Percentiles rank a stretch among this genome's conserved stretches.
phyloP scores from a whole-genome alignment of 1,284 basidiomycete species.

The Sporisorium reilianum region DNA sequence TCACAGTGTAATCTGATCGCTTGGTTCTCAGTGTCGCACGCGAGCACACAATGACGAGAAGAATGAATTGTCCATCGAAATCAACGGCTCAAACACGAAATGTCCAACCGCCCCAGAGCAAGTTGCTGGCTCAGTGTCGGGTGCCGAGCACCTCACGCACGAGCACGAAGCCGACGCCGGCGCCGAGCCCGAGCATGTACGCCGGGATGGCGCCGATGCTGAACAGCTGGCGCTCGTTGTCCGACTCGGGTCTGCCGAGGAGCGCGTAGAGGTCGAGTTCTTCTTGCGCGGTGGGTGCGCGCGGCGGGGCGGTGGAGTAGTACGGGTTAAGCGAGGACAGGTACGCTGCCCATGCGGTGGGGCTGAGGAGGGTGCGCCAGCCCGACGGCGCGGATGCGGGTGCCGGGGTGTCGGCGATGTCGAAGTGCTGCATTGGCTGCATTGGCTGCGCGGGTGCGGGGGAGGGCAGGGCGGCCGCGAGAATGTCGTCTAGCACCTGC shows the following conservation, averaged over 20 bases:
- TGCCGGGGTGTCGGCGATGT: not conserved
- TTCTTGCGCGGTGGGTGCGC: not conserved
- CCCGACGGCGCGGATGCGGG: not conserved
- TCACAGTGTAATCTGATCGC: not conserved
- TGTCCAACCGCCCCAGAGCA: not conserved
- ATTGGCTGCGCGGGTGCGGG: not conserved
- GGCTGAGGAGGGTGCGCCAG: not conserved
- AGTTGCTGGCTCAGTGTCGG: slow-evolving; percentile 6
- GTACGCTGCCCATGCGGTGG: slow-evolving; percentile 27
- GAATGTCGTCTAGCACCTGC: slow-evolving; percentile 17
- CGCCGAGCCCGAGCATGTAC: slow-evolving; percentile 56
- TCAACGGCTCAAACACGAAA: not conserved
- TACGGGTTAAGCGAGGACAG: slow-evolving; percentile 47
- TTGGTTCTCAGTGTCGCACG: too few relatives aligned
- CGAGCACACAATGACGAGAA: too few relatives aligned
- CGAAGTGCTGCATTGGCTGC: not conserved
- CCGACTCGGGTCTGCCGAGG: slow-evolving; percentile 26
- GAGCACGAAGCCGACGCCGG: slow-evolving; percentile 55
- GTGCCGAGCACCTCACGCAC: slow-evolving; percentile 42
- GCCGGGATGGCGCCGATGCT: slow-evolving; percentile 54
- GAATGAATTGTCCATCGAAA: not conserved
- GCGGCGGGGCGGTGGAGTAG: slow-evolving; percentile 19
- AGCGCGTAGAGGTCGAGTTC: slow-evolving; percentile 28
- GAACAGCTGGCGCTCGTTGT: slow-evolving; percentile 27
- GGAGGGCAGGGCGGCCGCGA: not conserved